These are phyloP conservation scores for Pleochaeta shiraiana DNA, from an alignment of 2,329 filamentous ascomycete genomes.

Conservation along the genomic window DNA sequence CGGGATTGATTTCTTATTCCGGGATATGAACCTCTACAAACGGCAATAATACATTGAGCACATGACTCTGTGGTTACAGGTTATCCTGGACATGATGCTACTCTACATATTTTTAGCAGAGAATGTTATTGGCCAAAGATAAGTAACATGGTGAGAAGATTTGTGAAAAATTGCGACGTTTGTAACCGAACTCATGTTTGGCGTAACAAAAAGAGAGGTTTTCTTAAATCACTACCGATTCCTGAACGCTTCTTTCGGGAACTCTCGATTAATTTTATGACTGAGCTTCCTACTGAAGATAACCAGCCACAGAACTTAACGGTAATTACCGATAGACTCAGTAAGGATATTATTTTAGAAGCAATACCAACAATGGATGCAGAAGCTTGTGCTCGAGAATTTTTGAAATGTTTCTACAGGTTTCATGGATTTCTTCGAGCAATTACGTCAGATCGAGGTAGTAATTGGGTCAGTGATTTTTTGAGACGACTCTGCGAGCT, in stretches of 20 bases:
- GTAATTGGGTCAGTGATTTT: not conserved
- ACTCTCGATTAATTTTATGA: not conserved
- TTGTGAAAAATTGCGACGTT: not conserved
- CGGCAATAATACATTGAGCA: not conserved
- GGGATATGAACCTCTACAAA: not conserved
- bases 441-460: no score
- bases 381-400: no score
- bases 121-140: not conserved
- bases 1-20: not conserved
- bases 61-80: not conserved
- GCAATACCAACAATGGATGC: no score
- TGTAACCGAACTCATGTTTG: not conserved
- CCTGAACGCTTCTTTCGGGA: not conserved
- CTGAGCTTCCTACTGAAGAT: not conserved
- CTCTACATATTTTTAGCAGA: not conserved
- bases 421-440: no score
- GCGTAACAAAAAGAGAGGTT: not conserved
- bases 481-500: not conserved
- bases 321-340: no score
- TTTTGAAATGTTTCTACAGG: no score
- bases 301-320: no score
- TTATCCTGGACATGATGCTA: not conserved
- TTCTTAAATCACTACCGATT: not conserved
- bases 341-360: no score
- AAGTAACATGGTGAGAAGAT: not conserved